Conservation (phyloP, 257 asterid genomes). For the Marsdenia floribunda region DNA sequence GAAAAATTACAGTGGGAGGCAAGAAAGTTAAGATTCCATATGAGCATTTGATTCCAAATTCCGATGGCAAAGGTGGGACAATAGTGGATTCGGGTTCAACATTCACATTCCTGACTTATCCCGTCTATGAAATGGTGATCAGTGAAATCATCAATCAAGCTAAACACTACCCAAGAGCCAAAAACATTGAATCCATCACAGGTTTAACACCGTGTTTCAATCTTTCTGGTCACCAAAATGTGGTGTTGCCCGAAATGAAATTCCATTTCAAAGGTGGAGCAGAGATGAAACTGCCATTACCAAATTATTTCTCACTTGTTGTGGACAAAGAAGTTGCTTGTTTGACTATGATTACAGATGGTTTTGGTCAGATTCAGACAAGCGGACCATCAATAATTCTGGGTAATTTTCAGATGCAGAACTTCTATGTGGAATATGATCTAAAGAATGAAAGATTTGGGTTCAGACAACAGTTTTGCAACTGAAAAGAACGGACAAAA, state of each 20-base stretch:
- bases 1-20: constrained; percentile 61
- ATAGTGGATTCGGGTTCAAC: constrained; percentile 89
- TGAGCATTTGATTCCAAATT: constrained; percentile 38
- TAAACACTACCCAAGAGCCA: constrained; percentile 40
- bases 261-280: constrained; percentile 83
- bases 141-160: constrained; percentile 46
- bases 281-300: constrained; percentile 60
- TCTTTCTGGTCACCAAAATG: constrained; percentile 33
- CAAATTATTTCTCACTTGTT: constrained; percentile 54
- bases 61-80: constrained; percentile 69
- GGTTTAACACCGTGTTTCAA: constrained; percentile 74
- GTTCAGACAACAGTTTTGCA: constrained; percentile 52
- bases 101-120: constrained; percentile 48
- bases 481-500: constrained; percentile 14
- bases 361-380: constrained; percentile 27
- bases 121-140: constrained; percentile 30
- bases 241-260: constrained; percentile 47
- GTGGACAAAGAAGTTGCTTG: constrained; percentile 40
- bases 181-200: constrained; percentile 37
- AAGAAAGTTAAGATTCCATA: constrained; percentile 41
- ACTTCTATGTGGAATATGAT: constrained; percentile 69
- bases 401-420: constrained; percentile 86
- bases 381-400: constrained; percentile 72
- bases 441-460: constrained; percentile 68
- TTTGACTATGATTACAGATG: constrained; percentile 49